Percentiles rank a stretch among this genome's conserved stretches.
These are phyloP conservation scores for Cymbidium sinense DNA, from an alignment of 106 monocot genomes.

Conservation along the genomic window DNA sequence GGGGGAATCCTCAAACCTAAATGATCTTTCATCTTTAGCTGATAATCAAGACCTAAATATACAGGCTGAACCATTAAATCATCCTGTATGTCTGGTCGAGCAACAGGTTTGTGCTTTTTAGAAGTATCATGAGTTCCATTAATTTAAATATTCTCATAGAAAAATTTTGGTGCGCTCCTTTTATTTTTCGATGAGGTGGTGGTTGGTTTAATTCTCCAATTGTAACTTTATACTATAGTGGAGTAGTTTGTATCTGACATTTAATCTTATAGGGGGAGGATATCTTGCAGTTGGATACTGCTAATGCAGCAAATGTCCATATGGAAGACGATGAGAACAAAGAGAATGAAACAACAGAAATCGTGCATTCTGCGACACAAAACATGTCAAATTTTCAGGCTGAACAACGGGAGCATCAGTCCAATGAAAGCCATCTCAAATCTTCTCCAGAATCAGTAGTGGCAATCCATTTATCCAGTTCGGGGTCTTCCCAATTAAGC, in stretches of 20 bases:
- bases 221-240: not conserved
- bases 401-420: constrained; percentile 8
- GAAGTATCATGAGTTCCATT: constrained; percentile 9
- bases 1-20: constrained; percentile 21
- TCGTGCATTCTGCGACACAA: constrained; percentile 4
- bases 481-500: constrained; percentile 10
- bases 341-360: constrained; percentile 8
- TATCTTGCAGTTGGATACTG: constrained; percentile 15
- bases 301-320: constrained; percentile 9
- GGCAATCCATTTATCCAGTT: not conserved
- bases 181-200: not conserved
- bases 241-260: not conserved
- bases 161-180: not conserved
- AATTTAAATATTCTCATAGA: constrained; percentile 1
- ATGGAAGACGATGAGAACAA: constrained; percentile 8
- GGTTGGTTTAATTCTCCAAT: not conserved
- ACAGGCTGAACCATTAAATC: constrained; percentile 14
- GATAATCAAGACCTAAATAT: constrained; percentile 10
- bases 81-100: constrained; percentile 7
- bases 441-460: constrained; percentile 8
- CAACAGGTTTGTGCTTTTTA: constrained; percentile 8
- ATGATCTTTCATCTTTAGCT: constrained; percentile 35
- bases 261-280: constrained; percentile 30
- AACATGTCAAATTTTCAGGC: not conserved
- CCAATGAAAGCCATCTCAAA: constrained; percentile 1